Evolutionary conservation across 2,329 filamentous ascomycete genomes (phyloP).

Genomic region (Cladorrhinum sp.): DNA sequence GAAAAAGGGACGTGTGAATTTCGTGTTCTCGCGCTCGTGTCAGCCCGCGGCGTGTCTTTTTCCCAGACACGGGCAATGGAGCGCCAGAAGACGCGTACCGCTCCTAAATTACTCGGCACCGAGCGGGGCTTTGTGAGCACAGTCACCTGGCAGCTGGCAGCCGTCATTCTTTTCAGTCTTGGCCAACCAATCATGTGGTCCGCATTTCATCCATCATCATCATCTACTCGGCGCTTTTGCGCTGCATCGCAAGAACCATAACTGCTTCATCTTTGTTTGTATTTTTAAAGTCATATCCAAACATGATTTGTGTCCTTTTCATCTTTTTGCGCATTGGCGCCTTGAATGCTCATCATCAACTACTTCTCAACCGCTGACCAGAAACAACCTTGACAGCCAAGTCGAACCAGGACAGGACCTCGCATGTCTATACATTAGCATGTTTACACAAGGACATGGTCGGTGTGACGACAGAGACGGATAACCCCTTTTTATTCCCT

Average conservation of each 20-base stretch:
- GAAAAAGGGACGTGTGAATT: slow-evolving; percentile 26
- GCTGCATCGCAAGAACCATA: background rate
- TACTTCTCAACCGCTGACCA: too few relatives aligned
- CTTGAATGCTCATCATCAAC: too few relatives aligned
- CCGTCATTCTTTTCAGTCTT: background rate
- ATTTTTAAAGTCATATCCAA: too few relatives aligned
- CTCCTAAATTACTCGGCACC: slow-evolving; percentile 8
- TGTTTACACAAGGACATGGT: background rate
- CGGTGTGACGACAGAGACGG: background rate
- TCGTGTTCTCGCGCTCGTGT: slow-evolving; percentile 28
- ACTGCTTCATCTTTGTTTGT: too few relatives aligned
- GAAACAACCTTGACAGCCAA: too few relatives aligned
- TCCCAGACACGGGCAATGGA: slow-evolving; percentile 1
- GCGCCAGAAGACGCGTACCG: slow-evolving; percentile 18
- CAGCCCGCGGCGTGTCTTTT: slow-evolving; percentile 11
- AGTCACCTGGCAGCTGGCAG: background rate
- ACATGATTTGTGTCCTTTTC: too few relatives aligned
- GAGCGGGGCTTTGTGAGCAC: slow-evolving; percentile 2
- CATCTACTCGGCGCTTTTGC: background rate
- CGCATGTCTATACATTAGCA: too few relatives aligned
- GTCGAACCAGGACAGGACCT: too few relatives aligned
- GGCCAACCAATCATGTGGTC: background rate
- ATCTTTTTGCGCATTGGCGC: too few relatives aligned
- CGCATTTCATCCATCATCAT: background rate
- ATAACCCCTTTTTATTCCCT: slow-evolving; percentile 27